Percentiles rank a stretch among this genome's conserved stretches.
Conservation (phyloP, 768 basidiomycete genomes). For the Trametes elegans region DNA sequence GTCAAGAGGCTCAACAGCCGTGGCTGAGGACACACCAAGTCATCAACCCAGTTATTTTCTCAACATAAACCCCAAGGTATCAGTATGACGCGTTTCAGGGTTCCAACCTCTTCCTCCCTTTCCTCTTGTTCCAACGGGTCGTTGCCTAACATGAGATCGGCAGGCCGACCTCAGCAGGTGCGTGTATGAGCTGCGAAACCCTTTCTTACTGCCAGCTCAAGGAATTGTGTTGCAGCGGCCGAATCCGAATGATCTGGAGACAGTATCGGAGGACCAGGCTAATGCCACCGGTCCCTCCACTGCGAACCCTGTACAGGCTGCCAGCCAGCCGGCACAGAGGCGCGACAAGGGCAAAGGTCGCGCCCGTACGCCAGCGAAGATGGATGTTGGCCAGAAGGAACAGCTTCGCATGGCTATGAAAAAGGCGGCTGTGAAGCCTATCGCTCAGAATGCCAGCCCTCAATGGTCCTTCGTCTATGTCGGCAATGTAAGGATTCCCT, state of each 20-base stretch:
- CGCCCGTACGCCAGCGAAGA: neutral
- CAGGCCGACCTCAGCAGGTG: neutral
- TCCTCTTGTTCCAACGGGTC: slow-evolving; percentile 1
- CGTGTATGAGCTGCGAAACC: neutral
- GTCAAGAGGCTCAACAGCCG: slow-evolving; percentile 12
- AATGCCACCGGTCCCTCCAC: neutral
- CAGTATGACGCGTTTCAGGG: slow-evolving; percentile 16
- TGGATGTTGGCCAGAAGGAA: slow-evolving; percentile 6
- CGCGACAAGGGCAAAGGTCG: slow-evolving; percentile 16
- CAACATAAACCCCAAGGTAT: too few species aligned
- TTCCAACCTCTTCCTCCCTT: slow-evolving; percentile 8
- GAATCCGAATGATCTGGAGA: neutral
- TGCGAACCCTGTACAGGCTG: neutral
- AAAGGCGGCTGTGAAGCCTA: slow-evolving; percentile 7
- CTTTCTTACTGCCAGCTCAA: too few species aligned
- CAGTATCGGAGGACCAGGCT: neutral
- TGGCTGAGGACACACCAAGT: neutral
- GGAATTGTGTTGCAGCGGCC: neutral
- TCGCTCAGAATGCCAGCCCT: neutral
- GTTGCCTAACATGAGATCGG: neutral
- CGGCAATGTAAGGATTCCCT: slow-evolving; percentile 54
- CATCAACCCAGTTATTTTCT: neutral
- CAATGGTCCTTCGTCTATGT: slow-evolving; percentile 45
- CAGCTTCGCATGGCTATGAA: slow-evolving; percentile 18
- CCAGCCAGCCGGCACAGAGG: neutral